Conservation (phyloP, 371 early-diverging fungal species). For the Nosema granulosis region DNA sequence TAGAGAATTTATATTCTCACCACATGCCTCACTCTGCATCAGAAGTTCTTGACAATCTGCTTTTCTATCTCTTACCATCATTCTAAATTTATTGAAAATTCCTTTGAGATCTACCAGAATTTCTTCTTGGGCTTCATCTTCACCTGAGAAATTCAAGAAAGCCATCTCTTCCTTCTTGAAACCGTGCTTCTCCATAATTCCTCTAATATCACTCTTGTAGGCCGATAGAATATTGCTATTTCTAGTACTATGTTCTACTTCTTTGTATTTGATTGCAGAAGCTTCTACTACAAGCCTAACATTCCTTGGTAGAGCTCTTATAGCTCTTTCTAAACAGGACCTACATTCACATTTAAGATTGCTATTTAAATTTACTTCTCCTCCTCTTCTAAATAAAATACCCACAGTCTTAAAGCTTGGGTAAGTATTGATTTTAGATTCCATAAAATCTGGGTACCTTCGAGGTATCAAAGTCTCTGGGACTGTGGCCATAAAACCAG, state of each 20-base stretch:
- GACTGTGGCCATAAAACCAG: conserved; percentile 69
- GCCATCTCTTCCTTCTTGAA: conserved; percentile 3
- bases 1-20: conserved; percentile 1
- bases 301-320: not conserved
- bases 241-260: no score
- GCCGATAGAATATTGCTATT: no score
- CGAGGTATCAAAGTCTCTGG: conserved; percentile 61
- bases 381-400: not conserved
- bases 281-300: not conserved
- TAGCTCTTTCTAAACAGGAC: not conserved
- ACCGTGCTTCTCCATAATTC: not conserved
- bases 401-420: conserved; percentile 69
- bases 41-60: not conserved
- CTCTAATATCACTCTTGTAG: no score
- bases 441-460: conserved; percentile 76
- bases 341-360: conserved; percentile 4
- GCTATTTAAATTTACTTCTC: not conserved
- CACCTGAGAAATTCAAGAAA: not conserved
- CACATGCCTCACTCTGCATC: conserved; percentile 5
- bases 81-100: not conserved
- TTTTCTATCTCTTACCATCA: not conserved
- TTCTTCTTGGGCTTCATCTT: conserved; percentile 1
- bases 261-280: not conserved
- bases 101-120: not conserved
- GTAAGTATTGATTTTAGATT: conserved; percentile 70